Conservation (phyloP, 2,329 filamentous ascomycete species). For the Aschersonia sp. region DNA sequence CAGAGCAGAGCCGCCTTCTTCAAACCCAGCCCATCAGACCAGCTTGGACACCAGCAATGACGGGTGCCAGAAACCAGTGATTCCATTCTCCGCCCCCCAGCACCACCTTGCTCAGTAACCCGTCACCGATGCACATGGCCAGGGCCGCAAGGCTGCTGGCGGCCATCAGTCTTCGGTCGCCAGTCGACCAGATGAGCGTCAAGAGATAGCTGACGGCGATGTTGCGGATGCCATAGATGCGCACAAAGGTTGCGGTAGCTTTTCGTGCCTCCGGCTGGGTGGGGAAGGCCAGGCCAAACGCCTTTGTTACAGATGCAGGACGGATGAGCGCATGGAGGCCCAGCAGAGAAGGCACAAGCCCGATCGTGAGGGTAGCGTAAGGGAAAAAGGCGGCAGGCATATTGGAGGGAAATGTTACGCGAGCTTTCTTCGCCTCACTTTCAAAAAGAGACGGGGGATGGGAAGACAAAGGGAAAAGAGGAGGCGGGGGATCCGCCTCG, state of each 20-base stretch:
- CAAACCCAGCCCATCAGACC: neutral
- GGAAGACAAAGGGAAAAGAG: neutral
- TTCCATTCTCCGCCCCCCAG: slow-evolving; percentile 9
- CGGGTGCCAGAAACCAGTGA: slow-evolving; percentile 8
- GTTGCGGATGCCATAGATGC: slow-evolving; percentile 8
- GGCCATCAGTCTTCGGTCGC: slow-evolving; percentile 4
- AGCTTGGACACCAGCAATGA: neutral
- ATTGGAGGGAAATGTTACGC: neutral
- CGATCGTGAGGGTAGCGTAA: neutral
- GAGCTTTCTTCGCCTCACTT: neutral
- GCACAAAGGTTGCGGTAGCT: slow-evolving; percentile 3
- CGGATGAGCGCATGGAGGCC: slow-evolving; percentile 6
- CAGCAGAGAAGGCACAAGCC: slow-evolving; percentile 6
- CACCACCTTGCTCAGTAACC: slow-evolving; percentile 5
- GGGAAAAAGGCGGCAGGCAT: neutral
- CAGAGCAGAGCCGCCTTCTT: neutral
- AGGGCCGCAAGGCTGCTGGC: slow-evolving; percentile 1
- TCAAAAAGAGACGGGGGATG: neutral
- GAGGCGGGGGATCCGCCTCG: too few species aligned
- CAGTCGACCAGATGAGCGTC: slow-evolving; percentile 5
- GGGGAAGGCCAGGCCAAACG: slow-evolving; percentile 7
- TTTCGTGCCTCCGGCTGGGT: slow-evolving; percentile 5
- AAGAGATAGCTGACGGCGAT: slow-evolving; percentile 8
- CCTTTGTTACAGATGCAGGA: slow-evolving; percentile 5
- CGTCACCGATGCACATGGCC: slow-evolving; percentile 6